A percentile compares a stretch with the other conserved stretches of the same genome.
Evolutionary conservation across 768 basidiomycete genomes (phyloP).

Genomic region (Kwoniella dendrophila): DNA sequence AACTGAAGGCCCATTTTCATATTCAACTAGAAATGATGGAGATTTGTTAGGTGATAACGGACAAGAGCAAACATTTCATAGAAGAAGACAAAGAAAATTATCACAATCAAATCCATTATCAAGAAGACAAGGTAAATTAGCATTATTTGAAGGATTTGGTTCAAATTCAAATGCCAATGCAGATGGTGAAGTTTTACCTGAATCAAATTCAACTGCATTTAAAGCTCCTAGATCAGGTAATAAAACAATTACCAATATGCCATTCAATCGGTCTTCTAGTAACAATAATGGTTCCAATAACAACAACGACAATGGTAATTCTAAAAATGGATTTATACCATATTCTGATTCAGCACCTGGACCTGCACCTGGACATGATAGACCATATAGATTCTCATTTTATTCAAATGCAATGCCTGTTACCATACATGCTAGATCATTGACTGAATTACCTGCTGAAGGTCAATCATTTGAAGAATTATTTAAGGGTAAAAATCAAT

Average conservation of each 20-base stretch:
- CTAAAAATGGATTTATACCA: conserved; percentile 28
- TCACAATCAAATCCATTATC: conserved; percentile 71
- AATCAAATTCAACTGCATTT: conserved; percentile 25
- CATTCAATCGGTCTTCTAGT: too few relatives aligned
- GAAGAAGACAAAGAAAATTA: conserved; percentile 77
- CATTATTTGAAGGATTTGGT: conserved; percentile 73
- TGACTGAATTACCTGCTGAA: conserved; percentile 90
- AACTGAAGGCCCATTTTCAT: conserved; percentile 24
- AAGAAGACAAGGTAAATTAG: conserved; percentile 73
- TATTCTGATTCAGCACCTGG: conserved; percentile 53
- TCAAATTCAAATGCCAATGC: conserved; percentile 24
- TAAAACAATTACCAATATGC: too few relatives aligned
- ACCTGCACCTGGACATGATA: conserved; percentile 63
- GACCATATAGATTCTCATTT: conserved; percentile 97
- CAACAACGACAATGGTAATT: not conserved
- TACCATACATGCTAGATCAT: conserved; percentile 90
- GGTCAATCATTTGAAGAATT: conserved; percentile 90
- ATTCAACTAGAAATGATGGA: conserved; percentile 28
- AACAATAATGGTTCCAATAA: not conserved
- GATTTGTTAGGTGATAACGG: conserved; percentile 22
- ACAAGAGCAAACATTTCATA: conserved; percentile 41
- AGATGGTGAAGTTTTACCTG: conserved; percentile 28
- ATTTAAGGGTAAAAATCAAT: conserved; percentile 61
- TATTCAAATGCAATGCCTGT: conserved; percentile 90
- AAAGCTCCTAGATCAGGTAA: conserved; percentile 51